Base-by-base conservation (phyloP, 129 eudicot genomes). In the Oenanthe sinensis region DNA sequence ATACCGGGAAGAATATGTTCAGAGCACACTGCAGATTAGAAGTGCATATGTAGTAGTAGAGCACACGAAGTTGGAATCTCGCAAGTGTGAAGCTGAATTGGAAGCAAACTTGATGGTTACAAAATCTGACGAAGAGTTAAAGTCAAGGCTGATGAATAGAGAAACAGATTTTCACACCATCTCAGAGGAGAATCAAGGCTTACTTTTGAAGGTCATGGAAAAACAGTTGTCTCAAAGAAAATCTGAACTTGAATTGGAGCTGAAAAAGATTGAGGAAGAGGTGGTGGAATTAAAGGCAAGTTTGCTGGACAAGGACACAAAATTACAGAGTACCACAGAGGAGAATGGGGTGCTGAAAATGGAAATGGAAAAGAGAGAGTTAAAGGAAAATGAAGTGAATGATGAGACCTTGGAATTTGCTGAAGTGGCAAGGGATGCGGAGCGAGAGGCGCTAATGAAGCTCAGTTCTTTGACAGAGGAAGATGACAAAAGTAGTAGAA, bases 11-110 rank as follows among this genome's bases (percentile, higher is more conserved):
- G 96, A 88, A 63, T 90, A 88, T 72, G 82, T 92, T 58, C 92
- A 87, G 52, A 87, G 91, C 78, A 95, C 92, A 0, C 79, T 91
- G 79, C 86, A 95, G 84, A 92, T 90, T 74, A 84, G 95, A 79
- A 89, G 86, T 79, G 97, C 97, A 43, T 90, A 87, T 86, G 96
- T 90, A 79, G 79, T 87, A 49, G 91, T 84, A 70, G 97, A 94
- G 87, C 87, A 84, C 67, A 77, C 86, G 43, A 86, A 83, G 83
- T 80, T 84, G 1, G 97, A 90, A 43, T 85, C 92, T 13, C 40
- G 77, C 79, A 67, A 78, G 11, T 82, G 84, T 55, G 92, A 91
- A 79, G 83, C 88, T 77, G 82, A 80, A 55, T 69, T 85, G 65
- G 90, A 87, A 79, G 87, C 75, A 20, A 82, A 83, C 75, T 63